These are phyloP conservation scores for Aureobasidium sp. DNA, from an alignment of 2,329 filamentous ascomycete species.

Conservation along the genomic window DNA sequence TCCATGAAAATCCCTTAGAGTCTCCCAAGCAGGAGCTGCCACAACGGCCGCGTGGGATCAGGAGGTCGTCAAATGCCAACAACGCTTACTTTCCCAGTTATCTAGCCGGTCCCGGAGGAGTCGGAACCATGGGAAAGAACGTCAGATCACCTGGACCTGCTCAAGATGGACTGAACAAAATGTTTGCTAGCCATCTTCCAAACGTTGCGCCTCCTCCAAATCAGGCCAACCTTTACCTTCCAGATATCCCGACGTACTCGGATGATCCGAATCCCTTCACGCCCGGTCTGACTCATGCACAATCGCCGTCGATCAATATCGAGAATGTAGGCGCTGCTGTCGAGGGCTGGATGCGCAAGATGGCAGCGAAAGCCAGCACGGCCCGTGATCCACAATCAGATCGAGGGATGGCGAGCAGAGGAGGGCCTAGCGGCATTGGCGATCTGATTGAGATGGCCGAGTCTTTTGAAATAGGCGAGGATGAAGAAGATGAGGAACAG, in stretches of 20 bases:
- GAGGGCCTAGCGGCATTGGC: constrained; percentile 37
- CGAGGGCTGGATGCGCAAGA: constrained; percentile 82
- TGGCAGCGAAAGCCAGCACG: constrained; percentile 56
- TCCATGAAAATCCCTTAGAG: constrained; percentile 24
- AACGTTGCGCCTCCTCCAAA: constrained; percentile 58
- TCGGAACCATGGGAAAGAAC: constrained; percentile 69
- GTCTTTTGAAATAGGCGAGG: constrained; percentile 39
- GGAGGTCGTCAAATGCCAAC: constrained; percentile 33
- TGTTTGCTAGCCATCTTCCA: constrained; percentile 77
- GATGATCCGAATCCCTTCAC: constrained; percentile 24
- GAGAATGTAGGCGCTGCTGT: constrained; percentile 82
- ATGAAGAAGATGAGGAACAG: constrained; percentile 26
- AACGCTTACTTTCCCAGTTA: constrained; percentile 39
- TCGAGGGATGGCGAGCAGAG: constrained; percentile 23
- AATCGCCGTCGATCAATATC: constrained; percentile 41
- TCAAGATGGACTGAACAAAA: constrained; percentile 74
- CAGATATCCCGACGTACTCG: constrained; percentile 53
- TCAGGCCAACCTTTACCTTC: constrained; percentile 48
- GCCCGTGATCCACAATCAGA: constrained; percentile 20
- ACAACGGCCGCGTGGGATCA: constrained; percentile 34
- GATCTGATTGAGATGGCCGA: constrained; percentile 70
- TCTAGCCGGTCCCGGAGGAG: constrained; percentile 78
- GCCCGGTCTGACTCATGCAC: constrained; percentile 15
- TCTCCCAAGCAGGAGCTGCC: constrained; percentile 30
- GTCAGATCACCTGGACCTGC: constrained; percentile 73